phyloP scores from a whole-genome alignment of 106 monocot species.

The Triglochin maritima region DNA sequence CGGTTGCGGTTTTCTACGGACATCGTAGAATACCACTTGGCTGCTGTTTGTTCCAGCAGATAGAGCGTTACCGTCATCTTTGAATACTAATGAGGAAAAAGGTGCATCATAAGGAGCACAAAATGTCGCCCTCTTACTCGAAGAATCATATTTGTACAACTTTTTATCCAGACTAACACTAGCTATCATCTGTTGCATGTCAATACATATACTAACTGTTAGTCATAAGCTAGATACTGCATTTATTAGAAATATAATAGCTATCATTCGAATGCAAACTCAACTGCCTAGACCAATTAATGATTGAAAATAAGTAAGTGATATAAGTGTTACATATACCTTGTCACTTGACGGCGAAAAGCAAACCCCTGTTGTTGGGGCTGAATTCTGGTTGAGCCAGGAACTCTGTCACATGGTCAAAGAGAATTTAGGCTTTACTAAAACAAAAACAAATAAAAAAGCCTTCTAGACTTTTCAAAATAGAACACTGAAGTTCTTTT shows the following conservation, averaged over 20 bases:
- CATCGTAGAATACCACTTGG: conserved; percentile 78
- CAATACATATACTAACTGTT: no score
- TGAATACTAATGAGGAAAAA: conserved; percentile 70
- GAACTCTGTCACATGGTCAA: no score
- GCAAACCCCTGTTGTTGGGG: conserved; percentile 86
- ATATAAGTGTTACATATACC: conserved; percentile 28
- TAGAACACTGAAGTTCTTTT: no score
- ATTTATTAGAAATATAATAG: no score
- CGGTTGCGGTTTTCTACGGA: conserved; percentile 83
- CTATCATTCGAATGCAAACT: no score
- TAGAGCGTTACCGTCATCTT: conserved; percentile 73
- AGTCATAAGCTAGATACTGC: neutral
- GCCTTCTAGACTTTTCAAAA: no score
- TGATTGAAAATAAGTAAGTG: neutral
- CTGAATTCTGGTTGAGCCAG: conserved; percentile 97
- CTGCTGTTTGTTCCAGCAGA: conserved; percentile 90
- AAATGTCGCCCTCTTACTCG: conserved; percentile 40
- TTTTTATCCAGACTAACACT: conserved; percentile 97
- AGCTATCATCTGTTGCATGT: conserved; percentile 82
- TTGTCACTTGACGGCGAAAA: conserved; percentile 90
- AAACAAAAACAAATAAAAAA: no score
- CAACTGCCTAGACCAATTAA: no score
- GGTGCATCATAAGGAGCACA: conserved; percentile 69
- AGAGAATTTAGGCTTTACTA: no score
- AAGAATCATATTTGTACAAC: conserved; percentile 63